phyloP scores from a whole-genome alignment of 2,329 filamentous ascomycete genomes.

The Trichoderma harzianum region DNA sequence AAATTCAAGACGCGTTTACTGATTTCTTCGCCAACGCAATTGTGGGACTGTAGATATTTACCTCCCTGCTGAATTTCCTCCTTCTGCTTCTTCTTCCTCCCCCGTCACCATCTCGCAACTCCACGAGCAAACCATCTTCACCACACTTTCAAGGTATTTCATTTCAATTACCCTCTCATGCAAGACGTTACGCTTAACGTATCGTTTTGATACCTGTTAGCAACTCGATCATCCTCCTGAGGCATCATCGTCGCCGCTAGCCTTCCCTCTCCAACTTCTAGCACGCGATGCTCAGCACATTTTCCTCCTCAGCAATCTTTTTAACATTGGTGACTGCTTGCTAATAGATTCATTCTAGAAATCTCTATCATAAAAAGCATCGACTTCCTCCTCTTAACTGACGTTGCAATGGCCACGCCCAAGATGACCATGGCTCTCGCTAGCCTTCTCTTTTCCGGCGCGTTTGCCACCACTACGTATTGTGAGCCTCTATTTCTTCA shows the following conservation, averaged over 20 bases:
- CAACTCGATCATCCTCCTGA: neutral
- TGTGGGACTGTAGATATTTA: constrained; percentile 13
- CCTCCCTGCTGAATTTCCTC: neutral
- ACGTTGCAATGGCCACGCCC: constrained; percentile 27
- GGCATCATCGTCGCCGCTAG: neutral
- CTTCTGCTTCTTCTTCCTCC: constrained; percentile 1
- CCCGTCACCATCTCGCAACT: neutral
- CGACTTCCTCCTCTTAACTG: neutral
- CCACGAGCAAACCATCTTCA: neutral
- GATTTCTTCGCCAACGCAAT: neutral
- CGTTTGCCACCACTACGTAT: neutral
- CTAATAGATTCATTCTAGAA: neutral
- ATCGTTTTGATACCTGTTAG: neutral
- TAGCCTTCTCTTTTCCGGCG: constrained; percentile 23
- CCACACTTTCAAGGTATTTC: neutral
- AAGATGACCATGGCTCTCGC: constrained; percentile 30
- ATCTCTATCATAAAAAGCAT: neutral
- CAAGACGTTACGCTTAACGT: neutral
- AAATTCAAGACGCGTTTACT: constrained; percentile 10
- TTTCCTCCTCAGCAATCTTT: neutral
- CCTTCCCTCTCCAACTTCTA: neutral
- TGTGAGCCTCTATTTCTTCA: neutral
- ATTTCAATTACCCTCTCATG: rapidly evolving
- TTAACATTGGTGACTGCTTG: too few species aligned
- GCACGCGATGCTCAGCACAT: neutral